Evolutionary conservation across 164 flowering plant species (phyloP).

Genomic region (Kalanchoe fedtschenkoi): DNA sequence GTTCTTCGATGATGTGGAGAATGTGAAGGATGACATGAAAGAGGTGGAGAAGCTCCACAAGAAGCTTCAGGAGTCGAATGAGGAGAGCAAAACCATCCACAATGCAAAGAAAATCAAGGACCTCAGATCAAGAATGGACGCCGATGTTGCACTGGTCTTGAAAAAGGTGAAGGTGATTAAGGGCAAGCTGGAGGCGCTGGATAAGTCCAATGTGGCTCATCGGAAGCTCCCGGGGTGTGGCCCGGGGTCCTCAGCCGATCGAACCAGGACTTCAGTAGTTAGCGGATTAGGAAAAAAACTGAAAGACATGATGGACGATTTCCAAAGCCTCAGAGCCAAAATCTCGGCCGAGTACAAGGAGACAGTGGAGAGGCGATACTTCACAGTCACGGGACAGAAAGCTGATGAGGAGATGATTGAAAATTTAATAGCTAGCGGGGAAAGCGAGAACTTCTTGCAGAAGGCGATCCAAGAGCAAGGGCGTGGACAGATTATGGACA

Average conservation of each 20-base stretch:
- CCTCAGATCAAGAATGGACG: conserved; percentile 19
- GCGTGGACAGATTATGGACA: conserved; percentile 20
- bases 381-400: conserved; percentile 24
- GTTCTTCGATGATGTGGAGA: conserved; percentile 21
- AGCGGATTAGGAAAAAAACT: conserved; percentile 22
- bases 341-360: conserved; percentile 23
- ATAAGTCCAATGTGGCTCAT: conserved; percentile 14
- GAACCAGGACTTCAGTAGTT: conserved; percentile 19
- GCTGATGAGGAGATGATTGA: conserved; percentile 22
- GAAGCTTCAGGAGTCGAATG: conserved; percentile 19
- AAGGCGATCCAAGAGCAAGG: conserved; percentile 30
- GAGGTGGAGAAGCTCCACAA: conserved; percentile 15
- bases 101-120: conserved; percentile 19
- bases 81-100: conserved; percentile 18
- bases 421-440: conserved; percentile 21
- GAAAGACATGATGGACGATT: conserved; percentile 22
- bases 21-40: too few species aligned
- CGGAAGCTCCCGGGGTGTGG: conserved; percentile 21
- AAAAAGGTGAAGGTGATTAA: conserved; percentile 20
- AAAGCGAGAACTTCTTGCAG: conserved; percentile 23
- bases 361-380: conserved; percentile 23
- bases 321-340: conserved; percentile 15
- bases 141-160: conserved; percentile 17
- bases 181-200: conserved; percentile 21
- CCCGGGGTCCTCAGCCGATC: conserved; percentile 22